Evolutionary conservation across 257 asterid genomes (phyloP), one percentile per base, ranked within the genome.

Genomic region (Cordia subcordata): DNA sequence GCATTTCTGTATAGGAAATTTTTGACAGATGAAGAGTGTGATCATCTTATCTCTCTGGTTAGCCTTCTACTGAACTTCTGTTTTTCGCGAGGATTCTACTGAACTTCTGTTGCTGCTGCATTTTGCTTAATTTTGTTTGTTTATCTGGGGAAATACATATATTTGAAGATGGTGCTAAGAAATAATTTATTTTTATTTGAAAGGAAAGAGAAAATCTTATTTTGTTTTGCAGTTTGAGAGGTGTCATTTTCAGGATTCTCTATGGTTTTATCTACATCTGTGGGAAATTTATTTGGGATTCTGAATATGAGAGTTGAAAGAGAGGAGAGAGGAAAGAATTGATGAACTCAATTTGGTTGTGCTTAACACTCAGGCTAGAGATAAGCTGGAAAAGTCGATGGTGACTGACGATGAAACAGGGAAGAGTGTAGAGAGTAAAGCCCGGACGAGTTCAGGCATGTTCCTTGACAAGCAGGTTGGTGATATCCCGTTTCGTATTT

Each of bases 391-490:
- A 76, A 93, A 93, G 69, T 90, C 99, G 51, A 85, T 85, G 99
- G 99, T 93, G 54, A 90, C 96, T 52, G 95, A 87, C 73, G 80
- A 83, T 67, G 93, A 83, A 4, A 79, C 99, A 49, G 99, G 99
- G 42, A 77, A 82, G 87, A 90, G 94, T 63, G 22, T 89, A 27
- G 96, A 81, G 71, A 93, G 97, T 49, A 86, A 89, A 65, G 94
- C 82, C 35, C 82, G 99, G 57, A 93, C 99, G 46, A 93, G 97
- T 74, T 85, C 95, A 6, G 99, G 97, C 73, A 78, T 82, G 83
- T 93, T 90, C 82, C 77, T 93, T 11, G 8, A 0, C 11, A 87
- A 83, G 71, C 75, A 87, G 97, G 99, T 86, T 55, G 39, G 85
- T 57, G 53, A 68, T 46, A 59, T 32, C 33, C 27, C 57, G 11